Evolutionary conservation across 768 basidiomycete genomes (phyloP).

Genomic region (Termitomyces sp.): DNA sequence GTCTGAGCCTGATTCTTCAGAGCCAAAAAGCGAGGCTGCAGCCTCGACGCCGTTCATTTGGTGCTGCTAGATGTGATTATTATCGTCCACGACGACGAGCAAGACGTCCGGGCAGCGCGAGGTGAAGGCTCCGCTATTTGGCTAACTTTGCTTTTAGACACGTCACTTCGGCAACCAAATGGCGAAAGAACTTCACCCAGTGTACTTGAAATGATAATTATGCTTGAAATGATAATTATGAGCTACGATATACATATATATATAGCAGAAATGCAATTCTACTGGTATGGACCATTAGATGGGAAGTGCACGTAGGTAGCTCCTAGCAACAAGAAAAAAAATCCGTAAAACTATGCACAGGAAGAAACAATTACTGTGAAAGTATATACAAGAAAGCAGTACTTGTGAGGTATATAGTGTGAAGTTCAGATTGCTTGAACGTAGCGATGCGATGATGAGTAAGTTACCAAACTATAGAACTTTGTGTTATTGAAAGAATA

Average conservation of each 20-base stretch:
- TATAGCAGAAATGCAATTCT: background rate
- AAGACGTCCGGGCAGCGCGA: background rate
- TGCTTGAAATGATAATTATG: conserved; percentile 2
- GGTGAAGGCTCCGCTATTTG: conserved; percentile 31
- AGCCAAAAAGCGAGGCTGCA: conserved; percentile 79
- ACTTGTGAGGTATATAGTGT: conserved; percentile 20
- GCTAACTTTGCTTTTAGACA: conserved; percentile 35
- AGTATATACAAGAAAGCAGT: conserved; percentile 19
- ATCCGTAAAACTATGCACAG: conserved; percentile 9
- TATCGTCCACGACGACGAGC: conserved; percentile 10
- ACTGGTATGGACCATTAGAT: background rate
- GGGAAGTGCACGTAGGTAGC: conserved; percentile 15
- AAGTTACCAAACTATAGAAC: conserved; percentile 1
- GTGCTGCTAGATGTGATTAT: background rate
- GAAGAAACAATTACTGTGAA: conserved; percentile 18
- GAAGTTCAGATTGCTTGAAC: conserved; percentile 21
- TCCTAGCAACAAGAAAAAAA: conserved; percentile 7
- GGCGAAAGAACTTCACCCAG: background rate
- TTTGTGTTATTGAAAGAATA: background rate
- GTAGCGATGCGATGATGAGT: background rate
- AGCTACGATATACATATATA: conserved; percentile 9
- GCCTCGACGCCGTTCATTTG: conserved; percentile 69
- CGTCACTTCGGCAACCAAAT: conserved; percentile 26
- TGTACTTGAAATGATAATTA: background rate
- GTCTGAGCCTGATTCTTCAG: conserved; percentile 59